Evolutionary conservation across 768 basidiomycete species (phyloP), one percentile per base, ranked within the genome.

Genomic region (Podaxis sp.): DNA sequence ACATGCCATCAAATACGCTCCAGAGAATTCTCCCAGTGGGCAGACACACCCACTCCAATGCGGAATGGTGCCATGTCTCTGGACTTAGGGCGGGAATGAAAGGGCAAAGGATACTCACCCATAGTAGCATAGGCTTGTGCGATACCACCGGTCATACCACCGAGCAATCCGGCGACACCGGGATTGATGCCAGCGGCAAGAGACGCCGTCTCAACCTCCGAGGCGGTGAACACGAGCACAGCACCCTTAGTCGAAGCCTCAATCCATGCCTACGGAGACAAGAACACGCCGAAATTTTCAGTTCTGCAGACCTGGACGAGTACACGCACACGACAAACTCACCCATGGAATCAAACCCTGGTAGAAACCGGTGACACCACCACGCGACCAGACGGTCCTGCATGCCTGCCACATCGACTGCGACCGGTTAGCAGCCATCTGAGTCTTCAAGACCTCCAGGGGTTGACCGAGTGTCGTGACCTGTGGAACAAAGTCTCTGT

Each of bases 341-440:
- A 95, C 95, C 96, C 97, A 99, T 71, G 97, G 97, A 72, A 99
- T 99, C 64, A 99, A 86, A 67, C 97, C 97, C 76, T 99, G 97
- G 79, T 93, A 99, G 80, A 96, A 95, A 26, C 97, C 97, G 51
- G 78, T 73, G 60, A 89, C 77, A 65, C 97, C 95, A 68, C 97
- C 97, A 65, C 97, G 89, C 69, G 87, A 82, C 94, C 95, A 96
- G 63, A 99, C 93, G 4, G 88, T 87, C 66, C 84, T 81, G 68
- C 91, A 81, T 17, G 97, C 96, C 72, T 93, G 87, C 64, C 82
- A 68, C 95, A 99, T 97, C 12, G 90, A 82, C 74, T 99, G 95
- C 10, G 84, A 87, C 65, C 97, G 88, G 80, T 96, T 96, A 64
- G 95, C 94, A 63, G 97, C 97, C 97, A 99, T 99, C 74, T 99